These are phyloP conservation scores for Isochrysis galbana DNA, from an alignment of 78 protist species.

Conservation along the genomic window DNA sequence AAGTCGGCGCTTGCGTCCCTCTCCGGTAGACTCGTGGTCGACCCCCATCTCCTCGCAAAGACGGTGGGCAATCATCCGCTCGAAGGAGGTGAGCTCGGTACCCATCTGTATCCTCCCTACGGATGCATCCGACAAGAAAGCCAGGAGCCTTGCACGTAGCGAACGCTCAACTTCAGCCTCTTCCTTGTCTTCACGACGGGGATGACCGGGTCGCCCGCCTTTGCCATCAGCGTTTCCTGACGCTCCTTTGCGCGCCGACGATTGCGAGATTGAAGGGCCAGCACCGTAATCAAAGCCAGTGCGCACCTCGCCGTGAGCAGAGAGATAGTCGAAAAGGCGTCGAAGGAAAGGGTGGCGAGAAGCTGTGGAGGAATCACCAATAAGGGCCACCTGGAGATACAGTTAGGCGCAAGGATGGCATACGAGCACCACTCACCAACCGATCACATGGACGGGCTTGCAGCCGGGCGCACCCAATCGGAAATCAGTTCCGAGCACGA, in stretches of 20 bases:
- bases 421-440: too few relatives aligned
- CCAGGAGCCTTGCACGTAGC: not conserved
- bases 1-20: not conserved
- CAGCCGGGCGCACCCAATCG: too few relatives aligned
- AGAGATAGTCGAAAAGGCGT: slow-evolving; percentile 52
- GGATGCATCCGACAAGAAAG: not conserved
- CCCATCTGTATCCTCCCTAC: not conserved
- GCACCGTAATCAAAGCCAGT: not conserved
- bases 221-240: not conserved
- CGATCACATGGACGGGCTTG: too few relatives aligned
- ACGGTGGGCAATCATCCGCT: not conserved
- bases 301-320: not conserved
- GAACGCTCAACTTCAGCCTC: not conserved
- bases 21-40: not conserved
- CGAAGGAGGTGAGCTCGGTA: not conserved
- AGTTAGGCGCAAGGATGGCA: too few relatives aligned
- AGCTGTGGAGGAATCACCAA: slow-evolving; percentile 59
- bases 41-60: not conserved
- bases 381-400: slow-evolving; percentile 50
- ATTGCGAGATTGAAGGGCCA: not conserved
- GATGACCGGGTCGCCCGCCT: not conserved
- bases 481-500: too few relatives aligned
- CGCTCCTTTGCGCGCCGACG: too few relatives aligned
- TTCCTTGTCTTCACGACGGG: not conserved
- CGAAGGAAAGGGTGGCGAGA: slow-evolving; percentile 54